Evolutionary conservation across 2,329 filamentous ascomycete genomes (phyloP), one percentile per base, ranked within the genome.

Genomic region (Didymella lethalis): DNA sequence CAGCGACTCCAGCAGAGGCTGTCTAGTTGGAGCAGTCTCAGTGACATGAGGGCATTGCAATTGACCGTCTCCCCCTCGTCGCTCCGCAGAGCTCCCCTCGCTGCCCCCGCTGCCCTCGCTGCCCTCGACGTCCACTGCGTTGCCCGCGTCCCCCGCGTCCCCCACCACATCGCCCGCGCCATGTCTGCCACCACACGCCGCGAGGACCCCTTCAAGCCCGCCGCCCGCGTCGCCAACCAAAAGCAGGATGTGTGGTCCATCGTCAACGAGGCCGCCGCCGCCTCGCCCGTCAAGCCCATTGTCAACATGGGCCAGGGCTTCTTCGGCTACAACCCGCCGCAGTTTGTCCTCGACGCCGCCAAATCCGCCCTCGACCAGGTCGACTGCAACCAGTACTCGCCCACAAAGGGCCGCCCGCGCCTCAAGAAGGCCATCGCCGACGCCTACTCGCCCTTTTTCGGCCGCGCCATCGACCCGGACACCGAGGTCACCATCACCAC

Each of bases 381-480:
- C 23, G 95, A 98, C 67, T 97, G 94, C 85, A 99, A 99, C 78
- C 95, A 99, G 83, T 99, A 99, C 84, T 94, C 93, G 23, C 95
- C 93, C 2, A 97, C 95, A 20, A 95, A 93, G 84, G 95, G 95
- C 61, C 88, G 94, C 7, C 94, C 95, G 41, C 86, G 94, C 54
- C 84, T 99, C 73, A 94, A 90, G 84, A 92, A 98, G 82, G 95
- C 95, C 50, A 89, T 99, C 71, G 91, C 95, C 2, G 88, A 96
- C 70, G 91, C 95, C 23, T 99, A 99, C 81, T 90, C 92, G 14
- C 92, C 93, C 0, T 89, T 90, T 77, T 98, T 96, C 83, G 92
- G 92, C 34, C 87, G 91, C 53, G 83, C 85, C 63, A 79, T 99
- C 44, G 84, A 99, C 76, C 92, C 94, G 0, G 92, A 97, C 36